Percentiles rank a stretch among this genome's conserved stretches.
These are phyloP conservation scores for Acanthochlamys bracteata DNA, from an alignment of 106 monocot genomes.

Conservation along the genomic window DNA sequence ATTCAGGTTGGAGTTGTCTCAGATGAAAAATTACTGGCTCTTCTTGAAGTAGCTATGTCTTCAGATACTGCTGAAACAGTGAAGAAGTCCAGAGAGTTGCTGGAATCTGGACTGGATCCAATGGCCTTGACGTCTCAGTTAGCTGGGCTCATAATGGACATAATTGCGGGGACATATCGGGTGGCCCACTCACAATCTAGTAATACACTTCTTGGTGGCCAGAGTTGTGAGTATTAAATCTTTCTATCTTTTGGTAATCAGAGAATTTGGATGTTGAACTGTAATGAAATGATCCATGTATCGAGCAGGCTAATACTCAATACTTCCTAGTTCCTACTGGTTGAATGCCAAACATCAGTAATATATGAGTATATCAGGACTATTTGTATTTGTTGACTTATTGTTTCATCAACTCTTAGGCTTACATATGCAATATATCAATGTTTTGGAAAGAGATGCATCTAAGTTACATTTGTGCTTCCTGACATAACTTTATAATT, in stretches of 20 bases:
- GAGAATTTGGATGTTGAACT: neutral
- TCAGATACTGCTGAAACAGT: slow-evolving; percentile 63
- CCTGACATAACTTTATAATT: too few relatives aligned
- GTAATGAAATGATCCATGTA: too few relatives aligned
- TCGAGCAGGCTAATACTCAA: too few relatives aligned
- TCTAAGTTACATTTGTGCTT: too few relatives aligned
- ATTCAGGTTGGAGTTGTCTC: slow-evolving; percentile 57
- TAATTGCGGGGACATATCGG: slow-evolving; percentile 52
- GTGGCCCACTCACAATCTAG: slow-evolving; percentile 19
- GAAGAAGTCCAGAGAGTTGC: slow-evolving; percentile 54
- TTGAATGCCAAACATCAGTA: too few relatives aligned
- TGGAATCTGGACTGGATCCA: slow-evolving; percentile 74
- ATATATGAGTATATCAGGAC: too few relatives aligned
- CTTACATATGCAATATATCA: too few relatives aligned
- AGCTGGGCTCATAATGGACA: slow-evolving; percentile 65
- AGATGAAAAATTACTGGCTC: slow-evolving; percentile 70
- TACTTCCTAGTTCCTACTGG: too few relatives aligned
- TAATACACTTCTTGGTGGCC: slow-evolving; percentile 18
- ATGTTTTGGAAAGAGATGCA: too few relatives aligned
- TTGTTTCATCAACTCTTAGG: too few relatives aligned
- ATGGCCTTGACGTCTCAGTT: slow-evolving; percentile 52
- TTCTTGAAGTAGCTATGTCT: slow-evolving; percentile 67
- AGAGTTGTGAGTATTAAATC: slow-evolving; percentile 31
- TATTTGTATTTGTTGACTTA: too few relatives aligned
- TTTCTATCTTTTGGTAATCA: neutral